Evolutionary conservation across 176 grass and related monocot species (phyloP).

Genomic region (Oryza meyeriana): DNA sequence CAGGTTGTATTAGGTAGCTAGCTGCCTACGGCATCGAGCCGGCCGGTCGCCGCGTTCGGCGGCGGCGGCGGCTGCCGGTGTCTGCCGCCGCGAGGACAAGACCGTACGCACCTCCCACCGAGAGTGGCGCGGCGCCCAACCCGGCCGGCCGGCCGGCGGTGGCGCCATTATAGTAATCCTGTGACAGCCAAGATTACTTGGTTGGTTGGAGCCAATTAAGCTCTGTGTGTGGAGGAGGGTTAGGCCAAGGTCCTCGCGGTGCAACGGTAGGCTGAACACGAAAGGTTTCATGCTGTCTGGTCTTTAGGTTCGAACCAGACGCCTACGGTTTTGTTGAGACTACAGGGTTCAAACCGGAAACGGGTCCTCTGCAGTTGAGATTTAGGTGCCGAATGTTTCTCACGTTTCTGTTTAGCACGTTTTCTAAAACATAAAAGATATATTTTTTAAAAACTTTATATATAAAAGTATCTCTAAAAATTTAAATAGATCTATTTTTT

Average conservation of each 20-base stretch:
- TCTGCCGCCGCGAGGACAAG: constrained; percentile 28
- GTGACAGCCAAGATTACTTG: constrained; percentile 1
- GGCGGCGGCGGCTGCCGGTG: constrained; percentile 2
- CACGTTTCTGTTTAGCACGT: too few species aligned
- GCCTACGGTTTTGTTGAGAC: background rate
- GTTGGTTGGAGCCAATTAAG: background rate
- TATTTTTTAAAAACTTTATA: too few species aligned
- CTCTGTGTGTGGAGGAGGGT: background rate
- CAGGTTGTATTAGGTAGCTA: background rate
- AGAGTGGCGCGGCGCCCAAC: background rate
- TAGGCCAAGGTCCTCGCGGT: too few species aligned
- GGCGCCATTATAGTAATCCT: background rate
- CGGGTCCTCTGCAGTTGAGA: too few species aligned
- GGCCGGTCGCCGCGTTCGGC: constrained; percentile 19
- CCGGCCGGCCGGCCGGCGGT: background rate
- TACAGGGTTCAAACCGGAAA: background rate
- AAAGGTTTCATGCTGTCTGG: too few species aligned
- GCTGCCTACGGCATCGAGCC: background rate
- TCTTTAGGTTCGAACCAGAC: too few species aligned
- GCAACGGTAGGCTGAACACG: too few species aligned
- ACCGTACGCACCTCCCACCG: background rate
- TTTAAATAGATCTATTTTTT: too few species aligned
- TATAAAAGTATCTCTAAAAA: too few species aligned
- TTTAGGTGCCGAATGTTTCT: too few species aligned
- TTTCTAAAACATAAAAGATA: too few species aligned